phyloP scores from a whole-genome alignment of 1,139 yeast species.

The Scheffersomyces illinoinensis region DNA sequence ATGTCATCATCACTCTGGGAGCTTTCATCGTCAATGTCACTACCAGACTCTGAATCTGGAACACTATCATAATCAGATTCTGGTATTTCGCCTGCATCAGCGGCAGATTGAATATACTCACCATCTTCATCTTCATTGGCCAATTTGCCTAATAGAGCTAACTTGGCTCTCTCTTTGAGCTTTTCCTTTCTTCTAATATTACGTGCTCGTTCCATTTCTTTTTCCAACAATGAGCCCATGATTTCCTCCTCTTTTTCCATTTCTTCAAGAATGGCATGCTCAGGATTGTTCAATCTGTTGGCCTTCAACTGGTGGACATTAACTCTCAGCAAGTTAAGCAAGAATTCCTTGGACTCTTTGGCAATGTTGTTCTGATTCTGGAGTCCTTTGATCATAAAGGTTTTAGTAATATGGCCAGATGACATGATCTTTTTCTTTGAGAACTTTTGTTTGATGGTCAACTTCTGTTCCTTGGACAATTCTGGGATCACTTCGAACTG shows the following conservation, averaged over 20 bases:
- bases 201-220: constrained; percentile 58
- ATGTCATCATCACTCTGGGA: constrained; percentile 14
- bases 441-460: constrained; percentile 38
- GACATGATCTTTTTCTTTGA: constrained; percentile 20
- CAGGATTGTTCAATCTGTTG: constrained; percentile 26
- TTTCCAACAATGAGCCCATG: constrained; percentile 55
- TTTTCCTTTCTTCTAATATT: constrained; percentile 54
- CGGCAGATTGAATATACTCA: constrained; percentile 9
- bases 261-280: constrained; percentile 32
- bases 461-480: constrained; percentile 37
- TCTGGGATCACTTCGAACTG: constrained; percentile 27
- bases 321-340: constrained; percentile 29
- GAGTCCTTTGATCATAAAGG: constrained; percentile 6
- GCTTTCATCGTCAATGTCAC: constrained; percentile 18
- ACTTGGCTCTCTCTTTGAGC: constrained; percentile 37
- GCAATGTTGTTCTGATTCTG: constrained; percentile 4
- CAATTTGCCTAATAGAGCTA: constrained; percentile 25
- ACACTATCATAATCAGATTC: constrained; percentile 25
- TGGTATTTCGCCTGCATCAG: constrained; percentile 21
- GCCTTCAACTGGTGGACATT: constrained; percentile 38
- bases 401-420: constrained; percentile 4
- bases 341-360: constrained; percentile 15
- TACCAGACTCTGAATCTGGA: constrained; percentile 17
- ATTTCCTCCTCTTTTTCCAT: constrained; percentile 43
- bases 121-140: constrained; percentile 14